Conservation (phyloP, 768 basidiomycete genomes). For the Serendipita indica region DNA sequence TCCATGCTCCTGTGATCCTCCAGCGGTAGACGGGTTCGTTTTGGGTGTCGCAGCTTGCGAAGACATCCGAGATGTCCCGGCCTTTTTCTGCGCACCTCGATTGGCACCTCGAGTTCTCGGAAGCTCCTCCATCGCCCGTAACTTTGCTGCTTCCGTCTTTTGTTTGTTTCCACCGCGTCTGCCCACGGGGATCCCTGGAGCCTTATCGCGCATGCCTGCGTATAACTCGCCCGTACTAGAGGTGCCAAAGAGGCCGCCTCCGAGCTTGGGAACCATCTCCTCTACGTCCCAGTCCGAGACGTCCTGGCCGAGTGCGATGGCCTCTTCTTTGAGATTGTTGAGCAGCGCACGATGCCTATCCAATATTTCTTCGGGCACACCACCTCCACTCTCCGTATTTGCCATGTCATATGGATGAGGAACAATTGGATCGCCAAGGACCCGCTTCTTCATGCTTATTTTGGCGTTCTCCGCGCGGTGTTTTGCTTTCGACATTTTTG, state of each 20-base stretch:
- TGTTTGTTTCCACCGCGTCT: background rate
- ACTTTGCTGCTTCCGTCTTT: background rate
- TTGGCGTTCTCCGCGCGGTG: conserved; percentile 6
- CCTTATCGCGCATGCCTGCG: background rate
- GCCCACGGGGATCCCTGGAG: conserved; percentile 2
- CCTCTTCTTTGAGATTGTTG: conserved; percentile 1
- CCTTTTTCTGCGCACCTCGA: background rate
- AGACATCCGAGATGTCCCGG: background rate
- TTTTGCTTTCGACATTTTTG: conserved; percentile 4
- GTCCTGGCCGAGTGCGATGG: background rate
- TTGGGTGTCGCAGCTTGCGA: no score
- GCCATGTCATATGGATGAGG: no score
- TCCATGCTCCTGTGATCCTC: background rate
- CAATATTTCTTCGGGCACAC: background rate
- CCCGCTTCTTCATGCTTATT: background rate
- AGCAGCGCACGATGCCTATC: background rate
- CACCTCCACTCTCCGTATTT: no score
- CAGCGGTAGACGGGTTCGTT: background rate
- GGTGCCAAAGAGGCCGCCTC: background rate
- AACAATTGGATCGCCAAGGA: background rate
- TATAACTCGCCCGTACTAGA: background rate
- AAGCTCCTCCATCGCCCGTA: background rate
- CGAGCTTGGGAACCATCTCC: background rate
- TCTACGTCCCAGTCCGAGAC: conserved; percentile 6
- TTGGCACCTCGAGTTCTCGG: background rate